Evolutionary conservation across 2,329 filamentous ascomycete species (phyloP), one percentile per base, ranked within the genome.

Genomic region (Penicillium sp.): DNA sequence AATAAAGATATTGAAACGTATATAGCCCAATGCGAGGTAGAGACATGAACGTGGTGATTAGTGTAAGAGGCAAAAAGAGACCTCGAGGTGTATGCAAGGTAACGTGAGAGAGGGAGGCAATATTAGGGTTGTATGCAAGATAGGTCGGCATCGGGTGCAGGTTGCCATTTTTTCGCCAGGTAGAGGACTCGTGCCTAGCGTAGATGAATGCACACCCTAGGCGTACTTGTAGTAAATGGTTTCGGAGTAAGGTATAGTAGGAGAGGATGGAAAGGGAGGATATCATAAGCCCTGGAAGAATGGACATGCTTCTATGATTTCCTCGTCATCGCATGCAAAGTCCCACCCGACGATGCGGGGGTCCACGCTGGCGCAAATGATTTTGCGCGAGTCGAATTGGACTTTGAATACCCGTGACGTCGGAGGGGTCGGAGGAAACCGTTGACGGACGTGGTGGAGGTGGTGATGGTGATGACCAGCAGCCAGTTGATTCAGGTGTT

Each of bases 281-380:
- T 9, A 44, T 66, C 49, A 72, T 43, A 71, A 54, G 3, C 66
- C 58, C 43, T 77, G 82, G 65, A 95, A 95, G 63, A 95, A 94
- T 28, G 80, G 78, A 54, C 82, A 81, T 6, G 85, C 87, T 63
- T 87, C 84, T 45, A 88, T 81, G 43, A 96, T 79, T 57, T 94
- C 86, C 45, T 79, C 70, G 55, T 98, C 90, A 4, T 82, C 85
- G 57, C 89, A 88, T 49, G 89, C 93, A 76, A 97, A 98, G 68
- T 98, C 93, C 93, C 93, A 98, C 0, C 90, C 93, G 0, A 97
- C 89, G 62, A 98, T 97, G 13, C 86, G 82, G 31, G 84, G 84
- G 46, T 93, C 89, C 67, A 97, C 90, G 54, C 87, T 93, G 65
- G 91, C 96, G 72, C 90, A 96, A 44, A 98, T 86, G 57, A 98